Percentiles rank a stretch among this genome's conserved stretches.
Evolutionary conservation across 2,329 filamentous ascomycete genomes (phyloP).

Genomic region (Diaporthe sp.): DNA sequence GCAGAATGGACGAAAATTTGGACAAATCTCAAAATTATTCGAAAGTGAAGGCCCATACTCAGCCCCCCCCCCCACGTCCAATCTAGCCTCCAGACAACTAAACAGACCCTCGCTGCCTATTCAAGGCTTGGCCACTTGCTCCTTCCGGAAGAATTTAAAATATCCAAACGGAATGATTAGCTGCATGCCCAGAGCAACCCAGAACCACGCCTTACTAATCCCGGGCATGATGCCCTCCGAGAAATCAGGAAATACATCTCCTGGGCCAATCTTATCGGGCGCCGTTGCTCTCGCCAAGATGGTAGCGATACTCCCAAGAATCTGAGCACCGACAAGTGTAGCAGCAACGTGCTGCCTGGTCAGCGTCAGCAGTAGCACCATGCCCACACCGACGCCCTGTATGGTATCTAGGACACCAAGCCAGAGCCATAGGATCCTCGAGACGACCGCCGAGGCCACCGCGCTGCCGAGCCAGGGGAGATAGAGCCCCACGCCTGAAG

Average conservation of each 20-base stretch:
- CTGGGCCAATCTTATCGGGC: constrained; percentile 70
- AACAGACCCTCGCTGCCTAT: not conserved
- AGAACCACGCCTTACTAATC: constrained; percentile 66
- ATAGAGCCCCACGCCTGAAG: constrained; percentile 68
- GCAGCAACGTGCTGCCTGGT: constrained; percentile 73
- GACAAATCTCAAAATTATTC: not conserved
- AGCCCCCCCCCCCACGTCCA: not conserved
- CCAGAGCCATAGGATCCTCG: constrained; percentile 72
- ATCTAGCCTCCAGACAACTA: not conserved
- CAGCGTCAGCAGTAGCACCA: constrained; percentile 73
- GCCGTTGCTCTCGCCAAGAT: constrained; percentile 70
- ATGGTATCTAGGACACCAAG: constrained; percentile 72
- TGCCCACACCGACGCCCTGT: constrained; percentile 74
- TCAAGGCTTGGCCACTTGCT: constrained; percentile 65
- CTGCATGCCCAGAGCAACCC: constrained; percentile 68
- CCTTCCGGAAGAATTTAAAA: constrained; percentile 66
- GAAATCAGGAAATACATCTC: constrained; percentile 71
- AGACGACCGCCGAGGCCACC: constrained; percentile 64
- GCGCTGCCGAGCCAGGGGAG: constrained; percentile 69
- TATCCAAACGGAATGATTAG: constrained; percentile 67
- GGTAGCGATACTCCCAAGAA: constrained; percentile 70
- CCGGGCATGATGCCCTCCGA: constrained; percentile 57
- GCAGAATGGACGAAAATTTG: not conserved
- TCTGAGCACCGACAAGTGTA: constrained; percentile 69
- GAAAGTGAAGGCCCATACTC: not conserved